Evolutionary conservation across 805 yeast genomes (phyloP), one percentile per base, ranked within the genome.

Genomic region (Kluyveromyces wickerhamii): DNA sequence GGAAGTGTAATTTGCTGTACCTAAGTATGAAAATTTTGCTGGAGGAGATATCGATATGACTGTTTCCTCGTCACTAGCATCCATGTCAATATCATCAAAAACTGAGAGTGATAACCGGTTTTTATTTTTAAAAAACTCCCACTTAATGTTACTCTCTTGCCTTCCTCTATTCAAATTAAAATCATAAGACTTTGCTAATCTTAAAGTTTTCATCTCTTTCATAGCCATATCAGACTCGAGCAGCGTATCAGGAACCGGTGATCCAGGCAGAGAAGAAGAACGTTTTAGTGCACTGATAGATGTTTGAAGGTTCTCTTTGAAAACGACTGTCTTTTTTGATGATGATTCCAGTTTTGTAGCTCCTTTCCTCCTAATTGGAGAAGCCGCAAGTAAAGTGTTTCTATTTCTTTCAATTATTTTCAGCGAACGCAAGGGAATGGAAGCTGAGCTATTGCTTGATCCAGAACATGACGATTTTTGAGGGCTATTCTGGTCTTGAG

Each of bases 91-190:
- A 23, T 52, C 56, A 21, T 53, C 57, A 21, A 53, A 49, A 15
- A 57, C 37, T 3, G 59, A 49, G 6, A 56, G 45, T 1, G 63
- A 58, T n/a, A 58, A 36, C 20, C 63, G 47, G 26, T 58, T 57
- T 17, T 51, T 52, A n/a, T 50, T 49, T 31, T 52, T 53, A 36
- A 58, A 57, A 19, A 52, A 41, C 39, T 21, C 45, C 36, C 21
- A 41, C 31, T 22, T 21, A 17, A 25, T 33, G 11, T 36, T 27
- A 10, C 27, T 33, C 14, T 27, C 27, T 9, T 16, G 21, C 21
- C 26, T 34, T 35, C 20, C 30, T 21, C 24, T 39, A 30, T 47
- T 53, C 32, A 55, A 39, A 5, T 54, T 54, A 23, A 50, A 45
- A 27, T 47, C 51, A 33, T 47, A 49, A 4, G 60, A 53, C 33